Base-by-base conservation (phyloP, 805 yeast species). In the Yamadazyma olivae region DNA sequence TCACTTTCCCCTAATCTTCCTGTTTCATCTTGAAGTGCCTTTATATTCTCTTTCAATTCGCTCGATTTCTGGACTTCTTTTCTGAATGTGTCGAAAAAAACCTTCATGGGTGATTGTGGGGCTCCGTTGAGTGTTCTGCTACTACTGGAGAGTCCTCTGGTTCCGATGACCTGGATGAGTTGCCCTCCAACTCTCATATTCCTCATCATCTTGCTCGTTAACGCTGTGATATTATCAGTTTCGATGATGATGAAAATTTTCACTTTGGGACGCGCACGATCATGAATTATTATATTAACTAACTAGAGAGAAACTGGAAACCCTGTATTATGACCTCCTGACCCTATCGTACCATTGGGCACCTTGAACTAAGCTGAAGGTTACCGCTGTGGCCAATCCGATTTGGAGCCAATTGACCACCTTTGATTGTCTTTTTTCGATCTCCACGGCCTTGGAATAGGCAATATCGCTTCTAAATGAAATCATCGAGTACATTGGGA, bases 11-110 rank as follows among this genome's bases (percentile, higher is more conserved):
- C 87, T 59, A 93, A 75, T 51, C 89, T 79, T 27, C 96, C 98
- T 3, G 97, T 87, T 48, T 95, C 98, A 63, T 90, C 96, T 57
- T 88, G 95, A 37, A 93, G 73, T 12, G 96, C 95, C 62, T 91
- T 93, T 56, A 93, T 88, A 51, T 89, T 88, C 38, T 87, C 89
- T 54, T 90, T 95, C 41, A 93, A 74, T 59, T 93, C 98, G 54
- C 76, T 75, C 33, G 89, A 81, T 59, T 93, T 91, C 57, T 83
- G 81, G 81, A 96, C 90, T 65, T 93, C 99, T 40, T 74, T 71
- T 55, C 76, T 82, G 69, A 93, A 93, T 0, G 98, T 91, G 44
- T 93, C 95, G 46, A 88, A 79, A 59, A 93, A 93, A 38, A 93
- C 96, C 59, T 88, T 89, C 56, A 89, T 65, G 13, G 99, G 98